Conservation (phyloP, 805 yeast genomes). For the Pichia paraexigua region DNA sequence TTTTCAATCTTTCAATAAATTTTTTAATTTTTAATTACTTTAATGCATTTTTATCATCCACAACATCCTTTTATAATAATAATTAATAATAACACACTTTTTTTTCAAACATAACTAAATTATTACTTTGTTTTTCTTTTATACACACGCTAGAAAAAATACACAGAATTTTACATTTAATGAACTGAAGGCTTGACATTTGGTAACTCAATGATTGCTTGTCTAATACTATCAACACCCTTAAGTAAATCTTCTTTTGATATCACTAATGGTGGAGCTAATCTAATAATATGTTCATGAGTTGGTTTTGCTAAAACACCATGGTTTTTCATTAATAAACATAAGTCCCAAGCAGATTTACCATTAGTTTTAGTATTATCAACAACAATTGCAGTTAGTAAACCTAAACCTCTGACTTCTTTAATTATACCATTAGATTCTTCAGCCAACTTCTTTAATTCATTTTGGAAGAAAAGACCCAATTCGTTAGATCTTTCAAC, state of each 20-base stretch:
- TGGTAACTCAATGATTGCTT: conserved; percentile 50
- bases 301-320: conserved; percentile 94
- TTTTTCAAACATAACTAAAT: too few relatives aligned
- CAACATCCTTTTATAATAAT: background rate
- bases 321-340: conserved; percentile 76
- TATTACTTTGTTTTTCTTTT: background rate
- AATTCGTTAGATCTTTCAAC: conserved; percentile 67
- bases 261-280: conserved; percentile 93
- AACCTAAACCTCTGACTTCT: conserved; percentile 77
- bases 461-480: conserved; percentile 61
- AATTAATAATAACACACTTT: background rate
- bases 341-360: conserved; percentile 92
- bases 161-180: conserved; percentile 7
- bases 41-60: too few relatives aligned
- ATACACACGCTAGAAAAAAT: background rate
- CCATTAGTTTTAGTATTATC: conserved; percentile 80
- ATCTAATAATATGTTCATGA: conserved; percentile 88
- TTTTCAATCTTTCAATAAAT: too few relatives aligned
- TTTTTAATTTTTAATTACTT: too few relatives aligned
- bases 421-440: conserved; percentile 47
- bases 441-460: conserved; percentile 41
- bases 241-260: conserved; percentile 75
- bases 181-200: conserved; percentile 41
- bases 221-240: conserved; percentile 70
- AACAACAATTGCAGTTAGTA: conserved; percentile 84